Evolutionary conservation across 345 rosid species (phyloP), one percentile per base, ranked within the genome.

Genomic region (Citrus trifoliata): DNA sequence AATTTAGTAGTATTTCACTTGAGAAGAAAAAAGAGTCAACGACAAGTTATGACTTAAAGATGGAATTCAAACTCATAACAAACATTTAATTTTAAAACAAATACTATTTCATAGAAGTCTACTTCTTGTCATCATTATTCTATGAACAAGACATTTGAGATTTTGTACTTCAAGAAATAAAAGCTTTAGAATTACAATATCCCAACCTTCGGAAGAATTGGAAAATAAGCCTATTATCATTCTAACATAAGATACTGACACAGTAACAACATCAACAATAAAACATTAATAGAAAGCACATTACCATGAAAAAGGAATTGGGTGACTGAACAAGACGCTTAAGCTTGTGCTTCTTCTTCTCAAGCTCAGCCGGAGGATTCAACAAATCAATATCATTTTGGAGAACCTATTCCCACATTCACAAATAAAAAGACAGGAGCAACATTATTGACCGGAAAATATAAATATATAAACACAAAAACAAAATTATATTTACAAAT

Each of bases 321-420:
- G 95, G 92, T 1, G 96, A 86, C 53, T 86, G 94, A 61, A 92
- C 96, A 10, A 92, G 90, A 73, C 90, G 96, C 86, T 92, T 92
- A 85, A 90, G 94, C 88, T 92, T 92, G 85, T 92, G 96, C 86
- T 92, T 92, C 86, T 82, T 89, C 90, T 92, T 92, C 89, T 92
- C 96, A 35, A 90, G 88, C 87, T 89, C 93, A 22, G 83, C 91
- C 3, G 94, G 96, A 32, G 94, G 96, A 79, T 92, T 88, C 76
- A 90, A 87, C 82, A 88, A 83, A 81, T 92, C 94, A 64, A 92
- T 81, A 76, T 92, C 93, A 83, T 92, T 92, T 73, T 90, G 92
- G 42, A 91, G 88, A 83, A 89, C 94, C 91, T 88, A 72, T 35
- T 2, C 6, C 19, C 75, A 51, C 40, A 74, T 51, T 38, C 35